Evolutionary conservation across 2,329 filamentous ascomycete species (phyloP).

Genomic region (Fonsecaea multimorphosa): DNA sequence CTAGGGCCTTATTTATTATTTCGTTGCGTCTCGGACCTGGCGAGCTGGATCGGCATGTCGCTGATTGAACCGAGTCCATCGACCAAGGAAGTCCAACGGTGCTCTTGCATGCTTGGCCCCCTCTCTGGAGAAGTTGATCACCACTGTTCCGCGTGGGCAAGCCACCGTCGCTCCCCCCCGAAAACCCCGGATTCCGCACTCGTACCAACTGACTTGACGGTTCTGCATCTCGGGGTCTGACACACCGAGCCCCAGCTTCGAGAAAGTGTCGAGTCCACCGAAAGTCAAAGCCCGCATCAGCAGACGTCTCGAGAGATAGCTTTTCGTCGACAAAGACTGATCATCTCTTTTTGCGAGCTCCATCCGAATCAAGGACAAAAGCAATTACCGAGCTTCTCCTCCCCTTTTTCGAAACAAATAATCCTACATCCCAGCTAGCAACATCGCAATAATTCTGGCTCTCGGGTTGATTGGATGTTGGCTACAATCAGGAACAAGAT

Average conservation of each 20-base stretch:
- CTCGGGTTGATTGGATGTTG: not conserved
- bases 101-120: slow-evolving; percentile 13
- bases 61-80: slow-evolving; percentile 12
- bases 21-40: slow-evolving; percentile 20
- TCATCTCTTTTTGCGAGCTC: too few relatives aligned
- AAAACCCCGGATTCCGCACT: slow-evolving; percentile 22
- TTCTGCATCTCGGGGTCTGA: slow-evolving; percentile 24
- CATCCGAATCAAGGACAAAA: not conserved
- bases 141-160: slow-evolving; percentile 21
- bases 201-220: not conserved
- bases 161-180: not conserved
- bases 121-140: not conserved
- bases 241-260: slow-evolving; percentile 21
- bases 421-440: not conserved
- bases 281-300: slow-evolving; percentile 8
- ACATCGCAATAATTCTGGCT: not conserved
- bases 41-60: slow-evolving; percentile 8
- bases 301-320: too few relatives aligned
- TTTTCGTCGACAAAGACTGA: too few relatives aligned
- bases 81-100: not conserved
- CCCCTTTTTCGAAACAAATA: too few relatives aligned
- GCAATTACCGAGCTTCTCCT: not conserved
- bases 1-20: not conserved
- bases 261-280: not conserved
- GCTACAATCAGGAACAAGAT: slow-evolving; percentile 23